phyloP scores from a whole-genome alignment of 75 land plant genomes.

The Ceratopteris richardii region DNA sequence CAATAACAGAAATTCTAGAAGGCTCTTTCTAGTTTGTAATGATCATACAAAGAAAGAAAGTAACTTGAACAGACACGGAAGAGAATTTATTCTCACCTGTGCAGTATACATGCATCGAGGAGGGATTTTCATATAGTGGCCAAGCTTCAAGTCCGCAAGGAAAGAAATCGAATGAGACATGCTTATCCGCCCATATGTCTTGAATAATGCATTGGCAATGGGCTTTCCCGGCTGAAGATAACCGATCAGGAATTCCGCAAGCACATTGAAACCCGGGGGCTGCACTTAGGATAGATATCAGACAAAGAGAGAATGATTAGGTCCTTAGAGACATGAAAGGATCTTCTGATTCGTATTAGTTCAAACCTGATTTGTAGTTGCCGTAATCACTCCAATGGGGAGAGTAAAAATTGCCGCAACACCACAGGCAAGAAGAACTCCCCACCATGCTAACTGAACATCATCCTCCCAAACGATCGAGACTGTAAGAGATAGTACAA shows the following conservation, averaged over 20 bases:
- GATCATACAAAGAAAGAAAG: too few relatives aligned
- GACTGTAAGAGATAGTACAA: conserved; percentile 39
- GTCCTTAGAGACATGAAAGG: conserved; percentile 1
- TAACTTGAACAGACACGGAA: too few relatives aligned
- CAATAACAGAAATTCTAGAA: too few relatives aligned
- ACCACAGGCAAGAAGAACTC: conserved; percentile 73
- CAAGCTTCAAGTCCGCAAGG: conserved; percentile 77
- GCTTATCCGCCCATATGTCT: conserved; percentile 87
- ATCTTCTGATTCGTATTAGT: not conserved
- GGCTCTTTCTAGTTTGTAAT: too few relatives aligned
- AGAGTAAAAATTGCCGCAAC: conserved; percentile 73
- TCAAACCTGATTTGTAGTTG: conserved; percentile 65
- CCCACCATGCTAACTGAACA: conserved; percentile 96
- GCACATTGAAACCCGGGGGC: conserved; percentile 91
- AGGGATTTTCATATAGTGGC: conserved; percentile 93
- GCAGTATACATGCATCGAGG: conserved; percentile 90
- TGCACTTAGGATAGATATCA: conserved; percentile 14
- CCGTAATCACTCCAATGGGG: conserved; percentile 92
- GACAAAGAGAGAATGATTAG: not conserved
- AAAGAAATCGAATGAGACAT: conserved; percentile 80
- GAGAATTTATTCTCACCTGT: conserved; percentile 40
- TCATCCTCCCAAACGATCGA: conserved; percentile 51
- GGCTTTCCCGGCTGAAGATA: conserved; percentile 77
- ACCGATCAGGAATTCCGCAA: conserved; percentile 84
- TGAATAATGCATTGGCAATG: conserved; percentile 82